Conservation (phyloP, 2,329 filamentous ascomycete species). For the Ambrosiella xylebori region DNA sequence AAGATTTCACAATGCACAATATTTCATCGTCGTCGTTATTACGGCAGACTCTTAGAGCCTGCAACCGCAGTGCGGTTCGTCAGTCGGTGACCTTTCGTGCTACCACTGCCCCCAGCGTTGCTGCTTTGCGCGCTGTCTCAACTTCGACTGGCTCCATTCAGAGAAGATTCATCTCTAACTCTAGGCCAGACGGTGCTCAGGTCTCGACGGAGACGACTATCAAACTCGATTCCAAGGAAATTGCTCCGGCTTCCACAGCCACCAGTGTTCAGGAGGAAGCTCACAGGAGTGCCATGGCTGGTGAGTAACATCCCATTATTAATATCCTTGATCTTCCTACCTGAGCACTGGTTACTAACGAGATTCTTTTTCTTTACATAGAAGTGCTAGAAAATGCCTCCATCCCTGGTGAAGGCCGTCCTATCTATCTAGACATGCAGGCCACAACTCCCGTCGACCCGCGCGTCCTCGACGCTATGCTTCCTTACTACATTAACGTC, state of each 20-base stretch:
- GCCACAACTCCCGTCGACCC: conserved; percentile 92
- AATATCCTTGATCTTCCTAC: conserved; percentile 16
- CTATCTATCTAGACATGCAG: conserved; percentile 97
- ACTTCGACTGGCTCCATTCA: conserved; percentile 1
- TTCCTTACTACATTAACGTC: conserved; percentile 80
- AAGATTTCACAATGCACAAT: conserved; percentile 35
- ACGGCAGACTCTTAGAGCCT: conserved; percentile 51
- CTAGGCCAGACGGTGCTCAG: conserved; percentile 61
- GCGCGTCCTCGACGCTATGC: conserved; percentile 87
- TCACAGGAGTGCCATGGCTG: conserved; percentile 12
- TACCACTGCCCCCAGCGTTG: background rate
- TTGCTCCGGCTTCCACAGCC: background rate
- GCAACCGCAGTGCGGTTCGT: conserved; percentile 27
- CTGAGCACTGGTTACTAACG: conserved; percentile 13
- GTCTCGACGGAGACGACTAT: conserved; percentile 71
- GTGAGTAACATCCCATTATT: conserved; percentile 9
- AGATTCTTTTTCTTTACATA: conserved; percentile 15
- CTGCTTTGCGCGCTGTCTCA: background rate
- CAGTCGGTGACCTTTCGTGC: conserved; percentile 14
- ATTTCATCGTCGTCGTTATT: conserved; percentile 47
- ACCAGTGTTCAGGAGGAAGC: conserved; percentile 9
- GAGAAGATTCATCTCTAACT: conserved; percentile 66
- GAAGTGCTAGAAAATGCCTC: conserved; percentile 82
- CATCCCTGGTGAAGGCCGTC: conserved; percentile 81
- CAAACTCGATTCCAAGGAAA: conserved; percentile 64